phyloP scores from a whole-genome alignment of 345 rosid genomes.

The Passiflora organensis region DNA sequence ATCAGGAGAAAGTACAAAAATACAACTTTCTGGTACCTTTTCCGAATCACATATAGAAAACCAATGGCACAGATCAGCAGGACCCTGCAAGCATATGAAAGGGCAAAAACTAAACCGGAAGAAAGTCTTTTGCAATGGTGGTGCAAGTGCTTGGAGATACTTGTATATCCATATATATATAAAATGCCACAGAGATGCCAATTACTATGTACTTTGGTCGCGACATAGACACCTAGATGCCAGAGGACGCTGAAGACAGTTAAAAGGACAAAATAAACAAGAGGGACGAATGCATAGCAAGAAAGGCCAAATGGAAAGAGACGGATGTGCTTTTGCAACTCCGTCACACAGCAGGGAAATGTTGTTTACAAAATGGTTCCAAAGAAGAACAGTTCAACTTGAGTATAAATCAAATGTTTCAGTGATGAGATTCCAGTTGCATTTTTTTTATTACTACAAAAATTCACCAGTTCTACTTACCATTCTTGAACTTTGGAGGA shows the following conservation, averaged over 20 bases:
- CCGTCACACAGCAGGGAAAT: conserved; percentile 23
- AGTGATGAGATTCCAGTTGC: no score
- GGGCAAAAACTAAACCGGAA: neutral
- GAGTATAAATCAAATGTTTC: no score
- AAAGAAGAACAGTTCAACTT: neutral
- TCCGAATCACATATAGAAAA: no score
- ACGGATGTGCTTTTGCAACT: conserved; percentile 9
- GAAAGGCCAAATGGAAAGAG: neutral
- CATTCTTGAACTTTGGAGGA: no score
- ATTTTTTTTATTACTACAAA: no score
- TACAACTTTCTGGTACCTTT: no score
- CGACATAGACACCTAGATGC: neutral
- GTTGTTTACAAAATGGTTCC: conserved; percentile 17
- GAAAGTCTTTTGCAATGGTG: neutral
- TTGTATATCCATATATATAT: no score
- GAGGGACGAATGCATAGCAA: neutral
- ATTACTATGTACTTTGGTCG: neutral
- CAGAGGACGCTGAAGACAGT: neutral
- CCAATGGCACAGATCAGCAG: neutral
- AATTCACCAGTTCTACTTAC: no score
- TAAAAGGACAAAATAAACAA: neutral
- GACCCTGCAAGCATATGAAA: neutral
- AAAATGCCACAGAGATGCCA: neutral
- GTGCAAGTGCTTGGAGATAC: neutral
- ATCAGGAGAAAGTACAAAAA: neutral